phyloP scores from a whole-genome alignment of 1,284 basidiomycete genomes.

The Crocinoboletus sp. region DNA sequence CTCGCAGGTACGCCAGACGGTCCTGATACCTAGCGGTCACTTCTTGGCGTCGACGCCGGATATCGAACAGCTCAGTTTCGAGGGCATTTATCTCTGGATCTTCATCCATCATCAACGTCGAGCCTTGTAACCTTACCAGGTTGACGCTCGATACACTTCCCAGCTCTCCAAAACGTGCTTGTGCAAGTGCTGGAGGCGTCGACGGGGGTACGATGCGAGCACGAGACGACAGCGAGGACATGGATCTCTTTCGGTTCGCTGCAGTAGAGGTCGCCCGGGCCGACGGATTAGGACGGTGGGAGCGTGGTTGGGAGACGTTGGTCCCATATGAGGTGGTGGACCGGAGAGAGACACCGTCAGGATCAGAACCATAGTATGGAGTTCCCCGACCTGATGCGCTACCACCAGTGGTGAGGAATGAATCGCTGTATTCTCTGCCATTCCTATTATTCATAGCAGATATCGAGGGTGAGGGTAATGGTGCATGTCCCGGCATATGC shows the following conservation, averaged over 20 bases:
- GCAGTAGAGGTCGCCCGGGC: constrained; percentile 17
- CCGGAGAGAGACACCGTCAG: constrained; percentile 28
- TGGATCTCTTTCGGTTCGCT: constrained; percentile 44
- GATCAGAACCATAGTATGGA: constrained; percentile 29
- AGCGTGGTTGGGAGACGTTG: constrained; percentile 32
- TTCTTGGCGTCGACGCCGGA: constrained; percentile 56
- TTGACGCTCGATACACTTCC: constrained; percentile 46
- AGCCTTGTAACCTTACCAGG: constrained; percentile 44
- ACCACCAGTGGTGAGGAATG: constrained; percentile 22
- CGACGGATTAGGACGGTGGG: constrained; percentile 28
- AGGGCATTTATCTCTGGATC: constrained; percentile 33
- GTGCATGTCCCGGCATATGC: constrained; percentile 31
- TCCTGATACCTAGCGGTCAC: constrained; percentile 61
- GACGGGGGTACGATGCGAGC: constrained; percentile 23
- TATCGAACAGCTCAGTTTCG: constrained; percentile 50
- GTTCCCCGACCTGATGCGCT: constrained; percentile 30
- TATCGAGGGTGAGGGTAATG: constrained; percentile 29
- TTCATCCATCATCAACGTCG: constrained; percentile 42
- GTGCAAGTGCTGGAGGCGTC: constrained; percentile 16
- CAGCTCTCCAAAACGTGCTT: constrained; percentile 27
- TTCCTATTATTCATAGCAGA: constrained; percentile 27
- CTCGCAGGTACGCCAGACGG: constrained; percentile 63
- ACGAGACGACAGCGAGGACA: constrained; percentile 46
- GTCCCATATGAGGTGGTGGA: constrained; percentile 31
- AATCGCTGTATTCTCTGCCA: constrained; percentile 25